phyloP scores from a whole-genome alignment of 768 basidiomycete genomes.

The Auricularia cornea region DNA sequence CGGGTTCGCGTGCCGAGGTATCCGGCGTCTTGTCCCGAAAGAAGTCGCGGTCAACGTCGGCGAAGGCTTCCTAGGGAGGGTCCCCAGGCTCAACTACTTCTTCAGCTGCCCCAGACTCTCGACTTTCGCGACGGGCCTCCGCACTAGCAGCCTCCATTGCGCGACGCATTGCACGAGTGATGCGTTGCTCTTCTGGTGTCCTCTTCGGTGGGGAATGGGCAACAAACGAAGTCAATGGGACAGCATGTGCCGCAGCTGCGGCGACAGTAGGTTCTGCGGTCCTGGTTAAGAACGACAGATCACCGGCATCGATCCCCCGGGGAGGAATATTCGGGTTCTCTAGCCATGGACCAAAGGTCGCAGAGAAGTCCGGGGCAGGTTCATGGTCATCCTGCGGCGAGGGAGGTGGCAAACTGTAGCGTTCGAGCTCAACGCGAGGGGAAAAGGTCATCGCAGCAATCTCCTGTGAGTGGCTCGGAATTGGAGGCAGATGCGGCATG shows the following conservation, averaged over 20 bases:
- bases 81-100: background rate
- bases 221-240: background rate
- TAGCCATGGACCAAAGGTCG: no score
- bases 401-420: no score
- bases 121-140: background rate
- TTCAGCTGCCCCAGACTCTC: background rate
- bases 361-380: no score
- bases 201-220: background rate
- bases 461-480: no score
- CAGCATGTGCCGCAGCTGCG: background rate
- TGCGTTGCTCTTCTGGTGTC: background rate
- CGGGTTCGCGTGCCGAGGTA: background rate
- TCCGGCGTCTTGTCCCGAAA: background rate
- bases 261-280: background rate
- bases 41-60: background rate
- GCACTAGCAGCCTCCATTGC: background rate
- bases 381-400: no score
- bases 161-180: background rate
- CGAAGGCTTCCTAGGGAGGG: background rate
- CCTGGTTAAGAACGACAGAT: no score
- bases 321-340: no score
- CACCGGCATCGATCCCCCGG: no score
- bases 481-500: no score
- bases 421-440: no score
- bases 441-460: no score